Base-by-base conservation (phyloP, 192 early-diverging fungal species). In the Tieghemiomyces parasiticus region DNA sequence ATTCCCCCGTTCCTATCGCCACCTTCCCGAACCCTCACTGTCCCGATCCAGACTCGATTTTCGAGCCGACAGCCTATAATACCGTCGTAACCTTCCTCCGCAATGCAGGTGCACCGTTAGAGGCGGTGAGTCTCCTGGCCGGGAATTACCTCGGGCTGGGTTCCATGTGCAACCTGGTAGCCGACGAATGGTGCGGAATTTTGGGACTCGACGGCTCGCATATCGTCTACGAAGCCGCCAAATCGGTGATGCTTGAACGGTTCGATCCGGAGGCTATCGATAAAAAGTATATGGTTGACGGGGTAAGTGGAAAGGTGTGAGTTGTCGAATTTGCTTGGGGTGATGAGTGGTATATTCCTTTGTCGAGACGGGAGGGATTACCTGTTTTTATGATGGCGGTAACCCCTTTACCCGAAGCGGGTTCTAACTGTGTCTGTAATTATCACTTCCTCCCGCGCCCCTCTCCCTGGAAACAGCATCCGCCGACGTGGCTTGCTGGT, bases 241-340 rank as follows among this genome's bases (percentile, higher is more conserved):
- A 76, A 33, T 67, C 71, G 56, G 69, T 71, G 52, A 76, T 87
- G 13, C 68, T 81, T 58, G 77, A 83, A 20, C 66, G 67, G 19
- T 87, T 87, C 59, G 78, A 87, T 55, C 66, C 79, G 26, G 63
- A 67, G 31, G 60, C 63, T 19, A 77, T 78, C 10, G 83, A 86
- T 61, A 58, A 51, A 1, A 66, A 72, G n/a, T 79, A 73, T 46
- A 70, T 67, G 62, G 45, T 60, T 14, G 71, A n/a, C n/a, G n/a
- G n/a, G n/a, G n/a, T n/a, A n/a, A n/a, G n/a, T n/a, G n/a, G n/a
- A n/a, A n/a, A n/a, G n/a, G n/a, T n/a, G n/a, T n/a, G n/a, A n/a
- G n/a, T n/a, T n/a, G n/a, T n/a, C n/a, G n/a, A n/a, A n/a, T n/a
- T n/a, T n/a, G n/a, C n/a, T n/a, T n/a, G n/a, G n/a, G n/a, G n/a